phyloP scores from a whole-genome alignment of 2,329 filamentous ascomycete genomes.

The Hypoxylon sp. region DNA sequence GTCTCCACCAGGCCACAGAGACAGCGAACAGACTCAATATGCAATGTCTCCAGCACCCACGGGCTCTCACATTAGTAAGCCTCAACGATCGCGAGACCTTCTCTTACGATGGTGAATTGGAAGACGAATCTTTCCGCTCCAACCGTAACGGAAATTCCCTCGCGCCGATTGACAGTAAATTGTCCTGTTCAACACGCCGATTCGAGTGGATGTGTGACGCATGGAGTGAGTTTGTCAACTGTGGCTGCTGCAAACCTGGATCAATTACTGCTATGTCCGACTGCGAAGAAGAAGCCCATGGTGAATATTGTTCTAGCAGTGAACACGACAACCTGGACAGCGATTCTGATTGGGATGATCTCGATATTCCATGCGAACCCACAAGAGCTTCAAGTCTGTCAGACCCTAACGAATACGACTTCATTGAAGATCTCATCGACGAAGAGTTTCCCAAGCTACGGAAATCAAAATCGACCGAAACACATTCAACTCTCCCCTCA shows the following conservation, averaged over 20 bases:
- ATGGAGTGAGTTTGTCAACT: conserved; percentile 39
- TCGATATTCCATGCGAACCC: conserved; percentile 27
- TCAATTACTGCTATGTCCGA: conserved; percentile 10
- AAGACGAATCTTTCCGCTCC: conserved; percentile 14
- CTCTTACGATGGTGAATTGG: conserved; percentile 39
- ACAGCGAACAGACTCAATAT: conserved; percentile 19
- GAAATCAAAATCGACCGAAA: too few relatives aligned
- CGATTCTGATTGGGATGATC: conserved; percentile 43
- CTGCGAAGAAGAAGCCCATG: not conserved
- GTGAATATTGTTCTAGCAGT: not conserved
- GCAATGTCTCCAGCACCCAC: conserved; percentile 36
- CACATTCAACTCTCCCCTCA: too few relatives aligned
- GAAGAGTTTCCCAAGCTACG: conserved; percentile 43
- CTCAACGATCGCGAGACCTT: conserved; percentile 21
- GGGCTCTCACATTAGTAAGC: conserved; percentile 32
- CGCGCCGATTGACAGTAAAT: not conserved
- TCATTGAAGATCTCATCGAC: conserved; percentile 43
- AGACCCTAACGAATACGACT: conserved; percentile 34
- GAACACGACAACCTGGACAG: not conserved
- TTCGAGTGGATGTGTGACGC: conserved; percentile 36
- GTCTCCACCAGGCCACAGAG: conserved; percentile 34
- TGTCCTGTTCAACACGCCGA: conserved; percentile 7
- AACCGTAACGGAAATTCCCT: not conserved
- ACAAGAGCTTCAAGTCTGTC: not conserved
- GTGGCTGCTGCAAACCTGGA: conserved; percentile 13